Evolutionary conservation across 805 yeast species (phyloP), one percentile per base, ranked within the genome.

Genomic region (Candida pseudoglaebosa): DNA sequence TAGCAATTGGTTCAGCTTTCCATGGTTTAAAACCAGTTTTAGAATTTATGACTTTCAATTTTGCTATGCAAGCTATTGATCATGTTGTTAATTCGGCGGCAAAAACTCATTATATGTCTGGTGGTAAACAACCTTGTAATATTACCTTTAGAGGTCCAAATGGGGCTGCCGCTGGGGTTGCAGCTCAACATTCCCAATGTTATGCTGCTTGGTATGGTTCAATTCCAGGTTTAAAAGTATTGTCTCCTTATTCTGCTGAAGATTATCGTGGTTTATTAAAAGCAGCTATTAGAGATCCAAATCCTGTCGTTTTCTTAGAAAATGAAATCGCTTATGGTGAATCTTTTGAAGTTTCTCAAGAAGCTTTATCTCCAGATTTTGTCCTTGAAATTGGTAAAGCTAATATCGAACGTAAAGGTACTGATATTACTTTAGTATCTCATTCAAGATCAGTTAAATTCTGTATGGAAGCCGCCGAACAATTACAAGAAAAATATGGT

Each of bases 121-220:
- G 99, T 65, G 99, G 99, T 75, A 85, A 82, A 47, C 96, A 90
- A 70, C 91, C 91, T 47, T 90, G 97, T 76, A 90, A 87, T 70
- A 87, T 91, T 60, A 90, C 95, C 39, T 93, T 93, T 77, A 84
- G 99, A 72, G 99, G 99, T 58, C 98, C 99, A 46, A 93, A 93
- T 68, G 99, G 99, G 70, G 96, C 99, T 36, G 96, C 99, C 53
- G 97, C 97, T 36, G 98, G 98, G 79, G 99, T 93, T 53, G 99
- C 80, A 55, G 99, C 99, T 43, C 99, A 93, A 72, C 99, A 93
- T 73, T 93, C 99, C 19, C 99, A 93, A 73, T 95, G 89, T 71
- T 93, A 80, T 67, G 77, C 96, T 40, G 89, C 96, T 39, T 93
- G 99, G 99, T 93, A 93, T 71, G 98, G 96, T 50, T 74, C 95